phyloP scores from a whole-genome alignment of 371 early-diverging fungal species.

The Chytridium lagenaria region DNA sequence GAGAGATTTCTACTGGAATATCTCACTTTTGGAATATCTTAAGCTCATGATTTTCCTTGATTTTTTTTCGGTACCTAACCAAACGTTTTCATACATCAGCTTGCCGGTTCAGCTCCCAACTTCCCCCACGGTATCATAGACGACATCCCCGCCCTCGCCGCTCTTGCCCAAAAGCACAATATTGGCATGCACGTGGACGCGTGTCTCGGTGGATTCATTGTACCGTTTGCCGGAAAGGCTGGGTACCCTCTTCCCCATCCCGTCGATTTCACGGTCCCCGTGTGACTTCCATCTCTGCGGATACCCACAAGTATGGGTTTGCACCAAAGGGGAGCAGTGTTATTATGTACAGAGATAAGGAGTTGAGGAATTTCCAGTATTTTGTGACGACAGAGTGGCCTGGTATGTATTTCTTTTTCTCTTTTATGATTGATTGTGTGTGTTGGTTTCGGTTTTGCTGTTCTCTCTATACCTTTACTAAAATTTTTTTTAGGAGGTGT shows the following conservation, averaged over 20 bases:
- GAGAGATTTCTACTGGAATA: too few species aligned
- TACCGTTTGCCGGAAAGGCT: slow-evolving; percentile 92
- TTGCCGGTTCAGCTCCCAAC: slow-evolving; percentile 91
- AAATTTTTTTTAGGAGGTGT: slow-evolving; percentile 70
- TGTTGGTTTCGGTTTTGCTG: neutral
- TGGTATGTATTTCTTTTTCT: slow-evolving; percentile 43
- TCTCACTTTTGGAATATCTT: too few species aligned
- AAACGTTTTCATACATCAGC: too few species aligned
- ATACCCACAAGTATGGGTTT: slow-evolving; percentile 93
- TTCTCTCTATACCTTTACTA: neutral
- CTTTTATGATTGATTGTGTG: neutral
- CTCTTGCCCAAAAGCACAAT: slow-evolving; percentile 80
- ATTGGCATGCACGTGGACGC: slow-evolving; percentile 95
- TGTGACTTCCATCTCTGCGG: slow-evolving; percentile 94
- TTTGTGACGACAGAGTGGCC: slow-evolving; percentile 91
- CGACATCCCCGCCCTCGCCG: slow-evolving; percentile 81
- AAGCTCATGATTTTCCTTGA: too few species aligned
- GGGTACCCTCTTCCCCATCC: slow-evolving; percentile 77
- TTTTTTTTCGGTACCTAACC: too few species aligned
- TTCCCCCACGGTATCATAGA: slow-evolving; percentile 94
- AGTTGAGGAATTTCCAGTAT: slow-evolving; percentile 88
- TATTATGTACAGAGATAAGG: slow-evolving; percentile 84
- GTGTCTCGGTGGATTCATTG: slow-evolving; percentile 95
- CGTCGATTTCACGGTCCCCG: slow-evolving; percentile 92
- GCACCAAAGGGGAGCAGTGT: slow-evolving; percentile 95